Evolutionary conservation across 2,329 filamentous ascomycete species (phyloP).

Genomic region (Grosmannia huntii): DNA sequence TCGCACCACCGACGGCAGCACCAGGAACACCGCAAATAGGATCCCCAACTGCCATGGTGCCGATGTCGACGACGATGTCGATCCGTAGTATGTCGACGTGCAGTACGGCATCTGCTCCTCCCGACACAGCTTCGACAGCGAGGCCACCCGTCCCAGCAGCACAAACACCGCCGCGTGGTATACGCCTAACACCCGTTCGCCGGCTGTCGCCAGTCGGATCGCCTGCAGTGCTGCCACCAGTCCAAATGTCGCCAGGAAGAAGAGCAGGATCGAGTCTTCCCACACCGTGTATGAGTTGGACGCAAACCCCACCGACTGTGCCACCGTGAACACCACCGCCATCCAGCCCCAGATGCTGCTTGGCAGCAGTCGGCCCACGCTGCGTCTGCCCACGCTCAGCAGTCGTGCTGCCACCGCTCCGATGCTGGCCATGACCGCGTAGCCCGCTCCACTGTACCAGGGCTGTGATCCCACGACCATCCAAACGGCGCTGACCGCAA

Average conservation of each 20-base stretch:
- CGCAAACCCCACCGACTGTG: slow-evolving; percentile 85
- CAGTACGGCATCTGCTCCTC: slow-evolving; percentile 99
- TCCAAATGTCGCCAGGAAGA: slow-evolving; percentile 83
- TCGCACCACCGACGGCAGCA: slow-evolving; percentile 63
- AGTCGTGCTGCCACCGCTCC: slow-evolving; percentile 27
- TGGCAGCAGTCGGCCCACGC: slow-evolving; percentile 45
- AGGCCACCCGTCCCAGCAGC: slow-evolving; percentile 64
- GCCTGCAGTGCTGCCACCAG: slow-evolving; percentile 62
- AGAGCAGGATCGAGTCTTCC: slow-evolving; percentile 90
- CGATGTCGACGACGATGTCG: slow-evolving; percentile 80
- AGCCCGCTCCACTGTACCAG: slow-evolving; percentile 27
- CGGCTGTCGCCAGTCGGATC: slow-evolving; percentile 52
- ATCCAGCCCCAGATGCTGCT: slow-evolving; percentile 82
- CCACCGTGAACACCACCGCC: slow-evolving; percentile 65
- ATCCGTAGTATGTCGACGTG: slow-evolving; percentile 89
- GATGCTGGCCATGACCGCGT: slow-evolving; percentile 32
- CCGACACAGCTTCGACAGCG: slow-evolving; percentile 81
- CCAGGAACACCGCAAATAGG: slow-evolving; percentile 58
- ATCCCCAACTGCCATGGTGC: slow-evolving; percentile 79
- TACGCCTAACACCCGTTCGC: slow-evolving; percentile 61
- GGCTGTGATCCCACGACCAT: neutral
- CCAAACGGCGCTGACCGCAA: neutral
- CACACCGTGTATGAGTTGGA: slow-evolving; percentile 98
- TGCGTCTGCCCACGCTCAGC: slow-evolving; percentile 26
- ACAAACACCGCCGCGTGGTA: slow-evolving; percentile 82